These are phyloP conservation scores for Dalbergia oliveri DNA, from an alignment of 306 rosid genomes.

Conservation along the genomic window DNA sequence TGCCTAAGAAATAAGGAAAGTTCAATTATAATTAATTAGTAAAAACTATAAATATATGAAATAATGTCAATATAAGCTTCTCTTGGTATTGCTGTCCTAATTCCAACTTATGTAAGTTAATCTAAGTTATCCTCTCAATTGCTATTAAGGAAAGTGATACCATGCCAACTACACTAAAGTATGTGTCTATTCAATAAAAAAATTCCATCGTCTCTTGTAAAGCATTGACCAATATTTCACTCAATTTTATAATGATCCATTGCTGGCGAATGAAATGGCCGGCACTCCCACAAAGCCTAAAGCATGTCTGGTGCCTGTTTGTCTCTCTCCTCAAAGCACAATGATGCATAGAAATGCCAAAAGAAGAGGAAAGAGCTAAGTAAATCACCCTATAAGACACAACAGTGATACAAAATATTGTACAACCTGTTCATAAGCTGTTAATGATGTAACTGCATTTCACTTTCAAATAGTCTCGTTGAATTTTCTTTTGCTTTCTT, in stretches of 20 bases:
- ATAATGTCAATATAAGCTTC: too few relatives aligned
- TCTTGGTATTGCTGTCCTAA: too few relatives aligned
- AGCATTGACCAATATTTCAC: slow-evolving; percentile 9
- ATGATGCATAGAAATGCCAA: slow-evolving; percentile 8
- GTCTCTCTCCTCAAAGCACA: not conserved
- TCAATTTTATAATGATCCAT: slow-evolving; percentile 7
- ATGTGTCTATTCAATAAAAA: not conserved
- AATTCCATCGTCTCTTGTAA: not conserved
- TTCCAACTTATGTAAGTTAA: too few relatives aligned
- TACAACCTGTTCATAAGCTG: not conserved
- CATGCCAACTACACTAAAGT: too few relatives aligned
- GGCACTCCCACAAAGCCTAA: not conserved
- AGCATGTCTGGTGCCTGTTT: slow-evolving; percentile 1
- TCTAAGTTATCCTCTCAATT: too few relatives aligned
- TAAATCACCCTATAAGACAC: not conserved
- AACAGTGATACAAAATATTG: not conserved
- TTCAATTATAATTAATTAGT: too few relatives aligned
- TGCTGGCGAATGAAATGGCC: slow-evolving; percentile 31
- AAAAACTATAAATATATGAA: too few relatives aligned
- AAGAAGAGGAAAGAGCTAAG: not conserved
- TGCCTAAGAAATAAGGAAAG: too few relatives aligned
- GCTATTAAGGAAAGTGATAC: too few relatives aligned
- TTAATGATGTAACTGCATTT: not conserved
- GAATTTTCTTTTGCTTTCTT: not conserved
- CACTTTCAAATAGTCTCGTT: not conserved